Evolutionary conservation across 2,329 filamentous ascomycete species (phyloP).

Genomic region (Catunica adiposa): DNA sequence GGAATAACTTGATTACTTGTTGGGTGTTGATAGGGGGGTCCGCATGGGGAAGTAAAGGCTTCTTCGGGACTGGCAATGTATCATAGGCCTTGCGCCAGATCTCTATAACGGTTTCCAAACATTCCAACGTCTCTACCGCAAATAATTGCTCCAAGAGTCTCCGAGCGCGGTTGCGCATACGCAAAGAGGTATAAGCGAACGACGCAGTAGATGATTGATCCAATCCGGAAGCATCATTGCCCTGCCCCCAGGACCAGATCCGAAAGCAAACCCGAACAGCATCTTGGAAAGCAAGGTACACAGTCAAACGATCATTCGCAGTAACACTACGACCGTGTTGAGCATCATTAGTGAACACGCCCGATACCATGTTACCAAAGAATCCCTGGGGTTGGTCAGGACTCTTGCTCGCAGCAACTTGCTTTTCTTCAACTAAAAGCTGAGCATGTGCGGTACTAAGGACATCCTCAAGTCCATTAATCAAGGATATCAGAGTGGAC

Average conservation of each 20-base stretch:
- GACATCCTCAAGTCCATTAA: conserved; percentile 87
- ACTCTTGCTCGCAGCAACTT: conserved; percentile 50
- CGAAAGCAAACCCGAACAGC: conserved; percentile 79
- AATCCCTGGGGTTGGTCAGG: conserved; percentile 75
- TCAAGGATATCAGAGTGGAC: conserved; percentile 60
- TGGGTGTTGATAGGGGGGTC: conserved; percentile 20
- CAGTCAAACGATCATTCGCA: conserved; percentile 86
- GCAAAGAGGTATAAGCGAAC: conserved; percentile 76
- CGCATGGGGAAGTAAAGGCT: conserved; percentile 26
- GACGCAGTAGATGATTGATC: conserved; percentile 59
- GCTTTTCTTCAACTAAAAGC: conserved; percentile 58
- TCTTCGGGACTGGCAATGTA: conserved; percentile 18
- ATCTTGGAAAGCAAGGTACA: conserved; percentile 92
- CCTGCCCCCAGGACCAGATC: conserved; percentile 87
- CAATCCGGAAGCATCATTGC: conserved; percentile 38
- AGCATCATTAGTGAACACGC: conserved; percentile 67
- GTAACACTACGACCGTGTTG: conserved; percentile 63
- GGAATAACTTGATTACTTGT: conserved; percentile 69
- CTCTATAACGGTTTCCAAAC: conserved; percentile 75
- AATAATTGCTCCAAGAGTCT: conserved; percentile 86
- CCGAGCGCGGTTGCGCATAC: conserved; percentile 77
- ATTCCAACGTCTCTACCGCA: conserved; percentile 79
- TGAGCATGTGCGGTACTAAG: conserved; percentile 75
- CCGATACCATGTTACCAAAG: conserved; percentile 87
- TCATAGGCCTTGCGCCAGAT: conserved; percentile 48